These are phyloP conservation scores for Zalerion maritima DNA, from an alignment of 495 filamentous ascomycete genomes.

Conservation along the genomic window DNA sequence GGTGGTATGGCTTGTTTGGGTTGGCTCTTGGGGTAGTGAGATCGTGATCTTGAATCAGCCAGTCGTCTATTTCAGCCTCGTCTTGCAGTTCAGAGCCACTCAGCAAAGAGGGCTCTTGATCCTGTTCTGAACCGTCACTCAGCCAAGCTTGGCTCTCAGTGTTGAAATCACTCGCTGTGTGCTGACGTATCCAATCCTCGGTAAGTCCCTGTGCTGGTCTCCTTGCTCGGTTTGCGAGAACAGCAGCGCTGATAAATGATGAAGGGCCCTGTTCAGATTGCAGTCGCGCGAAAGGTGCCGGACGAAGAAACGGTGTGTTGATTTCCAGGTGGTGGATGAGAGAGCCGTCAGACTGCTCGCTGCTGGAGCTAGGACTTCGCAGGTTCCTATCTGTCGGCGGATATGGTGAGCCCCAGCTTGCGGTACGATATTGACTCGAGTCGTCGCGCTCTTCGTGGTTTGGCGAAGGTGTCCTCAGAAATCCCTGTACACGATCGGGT, in stretches of 20 bases:
- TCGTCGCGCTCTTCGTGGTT: conserved; percentile 13
- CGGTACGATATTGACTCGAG: conserved; percentile 38
- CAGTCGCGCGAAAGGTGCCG: conserved; percentile 23
- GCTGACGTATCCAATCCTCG: conserved; percentile 66
- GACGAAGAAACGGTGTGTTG: conserved; percentile 37
- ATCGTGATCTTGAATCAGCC: conserved; percentile 25
- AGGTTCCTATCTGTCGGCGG: conserved; percentile 32
- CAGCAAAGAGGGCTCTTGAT: conserved; percentile 47
- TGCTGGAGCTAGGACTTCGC: conserved; percentile 35
- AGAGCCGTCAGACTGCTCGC: conserved; percentile 36
- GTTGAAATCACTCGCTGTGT: conserved; percentile 44
- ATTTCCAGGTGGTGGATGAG: conserved; percentile 36
- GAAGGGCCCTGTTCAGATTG: conserved; percentile 21
- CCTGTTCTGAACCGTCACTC: conserved; percentile 59
- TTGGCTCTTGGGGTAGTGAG: conserved; percentile 24
- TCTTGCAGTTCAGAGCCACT: conserved; percentile 37
- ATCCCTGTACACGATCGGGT: conserved; percentile 29
- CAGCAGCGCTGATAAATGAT: conserved; percentile 32
- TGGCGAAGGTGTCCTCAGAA: conserved; percentile 35
- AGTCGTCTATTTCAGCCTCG: conserved; percentile 28
- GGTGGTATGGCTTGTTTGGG: conserved; percentile 25
- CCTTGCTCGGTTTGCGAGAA: conserved; percentile 39
- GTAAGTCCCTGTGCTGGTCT: conserved; percentile 47
- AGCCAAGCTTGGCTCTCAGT: conserved; percentile 57
- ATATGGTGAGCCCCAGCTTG: conserved; percentile 65